Evolutionary conservation across 139 green algal genomes (phyloP).

Genomic region (Chlamydomonas urium): DNA sequence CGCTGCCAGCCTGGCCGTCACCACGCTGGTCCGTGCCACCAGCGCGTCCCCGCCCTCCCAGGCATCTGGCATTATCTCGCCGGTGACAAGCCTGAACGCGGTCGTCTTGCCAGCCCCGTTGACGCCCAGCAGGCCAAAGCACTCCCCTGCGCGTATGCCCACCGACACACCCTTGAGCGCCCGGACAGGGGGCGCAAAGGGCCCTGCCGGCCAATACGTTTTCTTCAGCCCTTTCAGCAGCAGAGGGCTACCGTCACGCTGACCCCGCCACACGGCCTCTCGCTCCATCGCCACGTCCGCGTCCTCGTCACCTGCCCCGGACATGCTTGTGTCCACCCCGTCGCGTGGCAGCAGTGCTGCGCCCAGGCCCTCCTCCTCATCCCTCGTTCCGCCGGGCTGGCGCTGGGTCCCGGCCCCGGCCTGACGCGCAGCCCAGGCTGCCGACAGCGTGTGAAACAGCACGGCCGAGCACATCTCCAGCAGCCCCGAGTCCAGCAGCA

Average conservation of each 20-base stretch:
- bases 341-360: too few species aligned
- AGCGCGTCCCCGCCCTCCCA: constrained; percentile 40
- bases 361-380: too few species aligned
- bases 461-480: too few species aligned
- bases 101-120: constrained; percentile 79
- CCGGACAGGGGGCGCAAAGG: not conserved
- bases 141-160: constrained; percentile 57
- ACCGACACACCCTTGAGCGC: constrained; percentile 47
- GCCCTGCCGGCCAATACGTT: not conserved
- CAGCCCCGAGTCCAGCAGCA: constrained; percentile 9
- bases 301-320: too few species aligned
- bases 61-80: constrained; percentile 48
- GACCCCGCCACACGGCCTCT: constrained; percentile 3
- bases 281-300: constrained; percentile 59
- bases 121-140: constrained; percentile 74
- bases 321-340: too few species aligned
- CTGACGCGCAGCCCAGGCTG: too few species aligned
- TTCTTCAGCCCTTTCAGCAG: not conserved
- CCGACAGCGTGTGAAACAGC: too few species aligned
- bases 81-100: constrained; percentile 69
- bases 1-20: constrained; percentile 29
- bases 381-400: too few species aligned
- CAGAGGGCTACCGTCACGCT: not conserved
- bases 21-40: constrained; percentile 54
- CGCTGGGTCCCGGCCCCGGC: too few species aligned